These are phyloP conservation scores for Chaetothyriales sp. DNA, from an alignment of 2,329 filamentous ascomycete species.

Conservation along the genomic window DNA sequence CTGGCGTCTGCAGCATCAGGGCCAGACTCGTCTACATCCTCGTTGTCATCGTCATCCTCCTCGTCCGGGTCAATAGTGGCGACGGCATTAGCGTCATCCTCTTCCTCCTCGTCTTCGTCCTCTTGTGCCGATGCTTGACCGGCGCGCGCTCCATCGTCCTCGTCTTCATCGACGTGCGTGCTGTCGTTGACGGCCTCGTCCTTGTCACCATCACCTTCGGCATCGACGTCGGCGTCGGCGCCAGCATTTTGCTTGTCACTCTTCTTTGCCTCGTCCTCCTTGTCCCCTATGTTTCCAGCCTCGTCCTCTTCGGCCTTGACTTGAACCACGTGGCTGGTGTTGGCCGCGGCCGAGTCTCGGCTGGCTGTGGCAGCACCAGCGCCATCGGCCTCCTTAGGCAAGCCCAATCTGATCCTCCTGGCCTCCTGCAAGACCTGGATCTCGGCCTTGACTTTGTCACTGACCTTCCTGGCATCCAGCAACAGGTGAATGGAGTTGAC, in stretches of 20 bases:
- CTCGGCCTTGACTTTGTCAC: constrained; percentile 36
- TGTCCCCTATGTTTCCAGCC: not conserved
- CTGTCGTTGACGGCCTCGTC: not conserved
- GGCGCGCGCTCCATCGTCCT: not conserved
- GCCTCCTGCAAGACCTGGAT: constrained; percentile 32
- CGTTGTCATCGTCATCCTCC: not conserved
- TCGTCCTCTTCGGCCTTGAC: not conserved
- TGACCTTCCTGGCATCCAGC: constrained; percentile 34
- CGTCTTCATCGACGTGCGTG: not conserved
- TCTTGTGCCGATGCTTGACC: constrained; percentile 3
- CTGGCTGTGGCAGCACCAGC: constrained; percentile 1
- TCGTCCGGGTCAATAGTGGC: not conserved
- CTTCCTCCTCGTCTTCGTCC: constrained; percentile 3
- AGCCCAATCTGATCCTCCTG: constrained; percentile 15
- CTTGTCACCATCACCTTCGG: not conserved
- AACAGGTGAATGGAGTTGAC: constrained; percentile 34
- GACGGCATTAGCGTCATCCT: not conserved
- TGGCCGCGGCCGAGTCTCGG: constrained; percentile 2
- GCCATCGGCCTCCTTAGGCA: constrained; percentile 14
- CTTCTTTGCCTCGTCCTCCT: not conserved
- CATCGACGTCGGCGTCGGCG: constrained; percentile 1
- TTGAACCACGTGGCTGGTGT: not conserved
- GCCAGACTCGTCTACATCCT: not conserved
- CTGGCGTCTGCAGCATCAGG: constrained; percentile 22
- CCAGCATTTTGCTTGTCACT: constrained; percentile 4